Evolutionary conservation across 331 rosid genomes (phyloP), one percentile per base, ranked within the genome.

Genomic region (Spiraea crenata): DNA sequence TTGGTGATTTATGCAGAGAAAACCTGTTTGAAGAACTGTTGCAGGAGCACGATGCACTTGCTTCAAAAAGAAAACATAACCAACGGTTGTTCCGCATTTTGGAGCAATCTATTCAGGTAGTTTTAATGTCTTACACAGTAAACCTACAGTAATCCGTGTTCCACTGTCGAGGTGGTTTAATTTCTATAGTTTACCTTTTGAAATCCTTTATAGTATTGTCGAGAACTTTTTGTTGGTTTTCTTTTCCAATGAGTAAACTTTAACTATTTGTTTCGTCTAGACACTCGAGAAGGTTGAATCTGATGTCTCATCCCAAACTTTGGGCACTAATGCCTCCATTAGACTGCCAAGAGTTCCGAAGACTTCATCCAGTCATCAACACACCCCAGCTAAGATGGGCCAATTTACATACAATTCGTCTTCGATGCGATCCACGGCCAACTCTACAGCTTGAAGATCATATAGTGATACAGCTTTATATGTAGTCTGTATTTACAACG

Each of bases 201-300:
- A 64, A 20, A 25, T 64, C 1, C 41, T 31, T 3, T 6, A 16
- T 51, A 8, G 6, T 52, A 15, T 13, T 48, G 25, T 15, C 31
- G 31, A 65, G 63, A 54, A 39, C 1, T 19, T 40, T 6, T 31
- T 14, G 34, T 50, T 41, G 62, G 45, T 63, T 64, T 71, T 31
- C 12, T 9, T 19, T 5, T 13, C 1, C n/a, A 3, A 41, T 9
- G 12, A 1, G 16, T 38, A 31, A 64, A 10, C 57, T n/a, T 42
- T 38, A 64, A 7, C 10, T 7, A 37, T 56, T 59, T 40, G 41
- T 48, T 63, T 49, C 42, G 40, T 63, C 9, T 11, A 79, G 79
- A 63, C 59, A 44, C 76, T 79, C 15, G 76, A 69, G 69, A 73
- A 56, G 60, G 69, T 79, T 64, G 79, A 79, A 49, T 69, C 35